Base-by-base conservation (phyloP, 495 filamentous ascomycete species). In the Podospora australis region DNA sequence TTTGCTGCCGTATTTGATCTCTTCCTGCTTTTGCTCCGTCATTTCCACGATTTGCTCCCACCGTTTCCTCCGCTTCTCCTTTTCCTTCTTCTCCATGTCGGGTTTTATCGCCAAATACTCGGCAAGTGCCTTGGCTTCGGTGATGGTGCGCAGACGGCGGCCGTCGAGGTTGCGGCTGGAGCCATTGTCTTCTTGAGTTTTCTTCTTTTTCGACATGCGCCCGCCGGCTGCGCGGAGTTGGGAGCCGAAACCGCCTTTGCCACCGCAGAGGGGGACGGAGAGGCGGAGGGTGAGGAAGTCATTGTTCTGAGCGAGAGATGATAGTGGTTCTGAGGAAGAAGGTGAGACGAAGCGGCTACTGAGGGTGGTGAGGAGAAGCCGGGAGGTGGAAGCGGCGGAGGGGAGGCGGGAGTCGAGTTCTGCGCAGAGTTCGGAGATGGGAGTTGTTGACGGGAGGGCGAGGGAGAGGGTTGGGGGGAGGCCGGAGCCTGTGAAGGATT, bases 211-310 rank as follows among this genome's bases (percentile, higher is more conserved):
- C 5, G 88, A 92, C 92, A 98, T 98, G 69, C 92, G 92, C 13
- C 92, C 92, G 60, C 92, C 92, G 11, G 92, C 92, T 4, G 92
- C 92, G 62, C 92, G 88, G 22, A 98, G 82, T 66, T 97, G 94
- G 5, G 90, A 95, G 53, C 92, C 92, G 67, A 98, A 98, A 47
- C 92, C 92, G 63, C 92, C 92, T 62, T 98, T 98, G 57, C 92
- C 92, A 61, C 92, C 92, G 57, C 80, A 82, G 30, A 96, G 70
- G 8, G 85, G 72, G 6, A 81, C 70, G 13, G 81, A 80, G 21
- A 97, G 78, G 38, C 88, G 88, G 8, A 97, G 78, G 2, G 88
- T 80, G 45, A 98, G 76, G 54, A 96, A 80, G 49, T 72, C 73
- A 72, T 80, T 24, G 1, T 36, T 20, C 21, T 39, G 16, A 14